phyloP scores from a whole-genome alignment of 2,329 filamentous ascomycete genomes.

The Cladophialophora chaetospira region DNA sequence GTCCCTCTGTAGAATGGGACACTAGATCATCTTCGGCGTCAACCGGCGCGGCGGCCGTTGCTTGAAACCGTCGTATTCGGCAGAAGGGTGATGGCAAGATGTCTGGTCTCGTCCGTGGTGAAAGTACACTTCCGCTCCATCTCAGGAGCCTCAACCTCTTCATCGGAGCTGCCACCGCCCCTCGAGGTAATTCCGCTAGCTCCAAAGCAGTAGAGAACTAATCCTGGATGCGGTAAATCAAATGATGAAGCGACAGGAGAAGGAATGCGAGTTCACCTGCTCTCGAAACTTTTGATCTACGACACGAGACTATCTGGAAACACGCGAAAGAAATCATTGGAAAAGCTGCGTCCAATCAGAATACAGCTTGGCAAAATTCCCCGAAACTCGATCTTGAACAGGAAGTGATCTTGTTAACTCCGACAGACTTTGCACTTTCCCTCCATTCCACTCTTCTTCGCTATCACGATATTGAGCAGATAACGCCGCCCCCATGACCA shows the following conservation, averaged over 20 bases:
- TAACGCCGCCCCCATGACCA: background rate
- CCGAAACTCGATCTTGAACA: too few species aligned
- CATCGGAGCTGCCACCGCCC: constrained; percentile 41
- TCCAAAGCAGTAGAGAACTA: background rate
- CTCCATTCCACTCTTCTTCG: background rate
- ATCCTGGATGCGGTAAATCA: background rate
- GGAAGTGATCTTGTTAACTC: background rate
- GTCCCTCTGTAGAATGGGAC: constrained; percentile 36
- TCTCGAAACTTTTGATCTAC: constrained; percentile 27
- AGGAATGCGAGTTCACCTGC: constrained; percentile 10
- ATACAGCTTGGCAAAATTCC: background rate
- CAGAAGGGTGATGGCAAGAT: constrained; percentile 41
- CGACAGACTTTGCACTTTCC: background rate
- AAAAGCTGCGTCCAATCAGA: constrained; percentile 12
- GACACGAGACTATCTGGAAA: constrained; percentile 29
- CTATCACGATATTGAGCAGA: background rate
- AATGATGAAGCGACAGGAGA: background rate
- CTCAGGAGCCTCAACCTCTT: constrained; percentile 54
- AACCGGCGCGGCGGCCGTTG: constrained; percentile 41
- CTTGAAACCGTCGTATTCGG: constrained; percentile 44
- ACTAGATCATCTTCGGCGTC: constrained; percentile 35
- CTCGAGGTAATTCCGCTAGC: background rate
- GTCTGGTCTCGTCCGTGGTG: constrained; percentile 48
- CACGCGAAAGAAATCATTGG: constrained; percentile 25
- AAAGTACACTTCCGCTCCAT: constrained; percentile 55